Evolutionary conservation across 2,329 filamentous ascomycete genomes (phyloP).

Genomic region (Fusarium begoniae): DNA sequence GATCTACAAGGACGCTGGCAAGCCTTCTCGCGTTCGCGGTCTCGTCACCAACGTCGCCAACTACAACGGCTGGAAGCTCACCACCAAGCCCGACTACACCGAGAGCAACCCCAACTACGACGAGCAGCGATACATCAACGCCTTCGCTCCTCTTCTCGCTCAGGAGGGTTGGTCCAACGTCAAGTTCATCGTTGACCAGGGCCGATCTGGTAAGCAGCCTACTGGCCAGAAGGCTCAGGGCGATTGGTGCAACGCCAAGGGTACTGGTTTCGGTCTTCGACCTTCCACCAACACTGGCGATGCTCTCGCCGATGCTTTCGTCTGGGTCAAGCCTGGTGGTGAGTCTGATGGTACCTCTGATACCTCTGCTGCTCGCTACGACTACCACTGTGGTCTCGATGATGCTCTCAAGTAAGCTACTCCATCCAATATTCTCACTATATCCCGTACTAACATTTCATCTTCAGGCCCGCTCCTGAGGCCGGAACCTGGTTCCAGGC

Average conservation of each 20-base stretch:
- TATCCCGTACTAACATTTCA: constrained; percentile 38
- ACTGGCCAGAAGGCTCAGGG: constrained; percentile 70
- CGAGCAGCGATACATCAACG: constrained; percentile 65
- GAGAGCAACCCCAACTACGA: constrained; percentile 60
- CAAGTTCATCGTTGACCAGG: constrained; percentile 60
- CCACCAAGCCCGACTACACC: constrained; percentile 57
- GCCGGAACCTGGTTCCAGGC: constrained; percentile 74
- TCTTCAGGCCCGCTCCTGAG: constrained; percentile 68
- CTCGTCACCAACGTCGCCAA: constrained; percentile 68
- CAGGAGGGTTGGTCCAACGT: constrained; percentile 53
- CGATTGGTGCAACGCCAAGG: constrained; percentile 73
- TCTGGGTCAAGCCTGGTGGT: constrained; percentile 76
- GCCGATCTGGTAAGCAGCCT: constrained; percentile 66
- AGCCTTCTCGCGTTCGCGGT: constrained; percentile 60
- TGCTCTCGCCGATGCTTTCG: constrained; percentile 69
- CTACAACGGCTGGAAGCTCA: constrained; percentile 61
- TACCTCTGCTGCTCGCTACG: constrained; percentile 52
- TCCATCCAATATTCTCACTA: fast-evolving
- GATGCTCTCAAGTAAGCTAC: constrained; percentile 55
- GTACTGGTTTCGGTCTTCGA: constrained; percentile 71
- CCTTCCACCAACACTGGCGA: constrained; percentile 70
- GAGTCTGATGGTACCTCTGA: constrained; percentile 64
- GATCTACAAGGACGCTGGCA: constrained; percentile 61
- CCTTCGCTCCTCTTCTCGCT: constrained; percentile 71
- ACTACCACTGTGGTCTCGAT: constrained; percentile 57